Conservation (phyloP, 208 protist genomes). For the Tetramitus jugosus region DNA sequence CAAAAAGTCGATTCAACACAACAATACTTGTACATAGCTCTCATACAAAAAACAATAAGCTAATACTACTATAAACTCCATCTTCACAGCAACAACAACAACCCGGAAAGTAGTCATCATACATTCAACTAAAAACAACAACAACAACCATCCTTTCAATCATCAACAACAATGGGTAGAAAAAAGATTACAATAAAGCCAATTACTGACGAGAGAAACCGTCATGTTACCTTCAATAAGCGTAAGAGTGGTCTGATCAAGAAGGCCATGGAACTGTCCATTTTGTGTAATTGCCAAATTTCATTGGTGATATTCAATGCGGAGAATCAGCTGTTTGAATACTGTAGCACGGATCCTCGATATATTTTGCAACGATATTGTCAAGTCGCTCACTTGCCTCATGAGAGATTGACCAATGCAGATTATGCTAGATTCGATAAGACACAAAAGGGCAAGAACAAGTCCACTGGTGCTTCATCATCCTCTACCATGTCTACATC, state of each 20-base stretch:
- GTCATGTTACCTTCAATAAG: constrained; percentile 24
- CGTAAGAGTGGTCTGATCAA: constrained; percentile 16
- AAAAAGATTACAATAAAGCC: constrained; percentile 24
- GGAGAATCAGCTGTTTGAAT: constrained; percentile 23
- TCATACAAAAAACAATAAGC: too few relatives aligned
- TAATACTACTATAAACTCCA: too few relatives aligned
- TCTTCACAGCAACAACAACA: too few relatives aligned
- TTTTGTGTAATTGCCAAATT: constrained; percentile 26
- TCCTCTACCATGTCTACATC: too few relatives aligned
- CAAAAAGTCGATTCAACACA: too few relatives aligned
- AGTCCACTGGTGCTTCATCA: too few relatives aligned
- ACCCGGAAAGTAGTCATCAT: too few relatives aligned
- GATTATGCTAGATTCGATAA: constrained; percentile 20
- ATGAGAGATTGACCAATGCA: constrained; percentile 13
- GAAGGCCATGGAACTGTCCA: constrained; percentile 25
- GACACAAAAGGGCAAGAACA: neutral
- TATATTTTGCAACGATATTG: constrained; percentile 17
- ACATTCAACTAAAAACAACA: neutral
- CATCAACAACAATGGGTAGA: constrained; percentile 14
- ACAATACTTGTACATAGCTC: too few relatives aligned
- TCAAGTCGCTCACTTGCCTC: constrained; percentile 11
- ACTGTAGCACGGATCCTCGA: constrained; percentile 22
- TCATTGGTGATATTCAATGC: constrained; percentile 19
- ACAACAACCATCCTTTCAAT: neutral
- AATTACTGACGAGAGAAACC: constrained; percentile 11